A percentile compares a stretch with the other conserved stretches of the same genome.
These are phyloP conservation scores for Prunus yedoensis DNA, from an alignment of 331 rosid genomes.

Conservation along the genomic window DNA sequence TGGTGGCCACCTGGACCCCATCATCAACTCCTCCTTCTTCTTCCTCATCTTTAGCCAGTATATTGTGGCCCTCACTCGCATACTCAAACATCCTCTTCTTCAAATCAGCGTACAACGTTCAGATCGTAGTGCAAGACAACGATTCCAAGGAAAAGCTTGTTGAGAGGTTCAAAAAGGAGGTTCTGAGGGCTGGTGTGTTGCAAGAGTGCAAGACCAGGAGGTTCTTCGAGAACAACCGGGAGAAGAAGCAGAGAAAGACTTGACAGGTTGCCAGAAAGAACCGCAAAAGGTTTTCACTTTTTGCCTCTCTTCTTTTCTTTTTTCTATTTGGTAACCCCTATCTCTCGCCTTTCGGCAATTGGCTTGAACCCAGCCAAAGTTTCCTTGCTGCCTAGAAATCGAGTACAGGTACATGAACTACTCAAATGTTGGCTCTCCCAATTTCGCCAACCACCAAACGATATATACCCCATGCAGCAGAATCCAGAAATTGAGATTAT, in stretches of 20 bases:
- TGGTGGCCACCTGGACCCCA: conserved; percentile 6
- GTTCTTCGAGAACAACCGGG: conserved; percentile 50
- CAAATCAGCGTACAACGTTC: conserved; percentile 50
- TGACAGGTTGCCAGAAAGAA: conserved; percentile 50
- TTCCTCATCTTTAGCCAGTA: conserved; percentile 1
- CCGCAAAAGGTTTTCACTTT: conserved; percentile 34
- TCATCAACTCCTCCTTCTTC: background rate
- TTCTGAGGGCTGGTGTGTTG: conserved; percentile 47
- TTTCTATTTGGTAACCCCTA: background rate
- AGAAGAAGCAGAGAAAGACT: conserved; percentile 55
- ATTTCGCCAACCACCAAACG: no score
- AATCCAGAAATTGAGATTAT: no score
- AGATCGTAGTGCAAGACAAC: conserved; percentile 40
- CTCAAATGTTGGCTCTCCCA: no score
- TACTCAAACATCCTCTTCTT: conserved; percentile 32
- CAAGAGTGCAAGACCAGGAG: conserved; percentile 53
- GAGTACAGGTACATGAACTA: no score
- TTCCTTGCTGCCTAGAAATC: no score
- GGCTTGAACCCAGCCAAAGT: no score
- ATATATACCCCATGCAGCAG: no score
- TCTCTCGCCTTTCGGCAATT: no score
- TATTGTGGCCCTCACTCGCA: conserved; percentile 33
- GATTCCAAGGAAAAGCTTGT: conserved; percentile 48
- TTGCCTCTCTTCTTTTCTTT: background rate
- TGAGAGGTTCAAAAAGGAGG: conserved; percentile 48